Conservation (phyloP, 768 basidiomycete genomes). For the Russula sp. region DNA sequence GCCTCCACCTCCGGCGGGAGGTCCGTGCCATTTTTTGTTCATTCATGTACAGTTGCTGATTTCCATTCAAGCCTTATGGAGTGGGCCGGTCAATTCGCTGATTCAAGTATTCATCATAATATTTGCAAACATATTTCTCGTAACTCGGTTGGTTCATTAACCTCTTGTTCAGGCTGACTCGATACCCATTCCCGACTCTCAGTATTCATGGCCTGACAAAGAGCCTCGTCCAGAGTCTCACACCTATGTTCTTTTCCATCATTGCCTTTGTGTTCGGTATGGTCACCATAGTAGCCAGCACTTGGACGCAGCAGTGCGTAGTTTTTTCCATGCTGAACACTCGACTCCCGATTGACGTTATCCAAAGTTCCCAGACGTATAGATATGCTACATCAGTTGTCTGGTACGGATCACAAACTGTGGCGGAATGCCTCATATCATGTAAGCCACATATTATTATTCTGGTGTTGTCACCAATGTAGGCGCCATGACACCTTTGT, state of each 20-base stretch:
- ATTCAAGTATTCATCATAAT: constrained; percentile 5
- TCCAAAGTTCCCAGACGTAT: background rate
- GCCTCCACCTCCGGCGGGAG: background rate
- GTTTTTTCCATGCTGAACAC: background rate
- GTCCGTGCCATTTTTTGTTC: background rate
- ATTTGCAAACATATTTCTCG: background rate
- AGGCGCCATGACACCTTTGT: background rate
- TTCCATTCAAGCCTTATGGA: constrained; percentile 8
- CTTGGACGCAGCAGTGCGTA: background rate
- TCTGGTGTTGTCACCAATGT: background rate
- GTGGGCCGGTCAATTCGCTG: constrained; percentile 2
- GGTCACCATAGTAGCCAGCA: background rate
- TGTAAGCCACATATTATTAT: background rate
- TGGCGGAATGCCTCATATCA: constrained; percentile 6
- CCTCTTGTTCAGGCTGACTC: background rate
- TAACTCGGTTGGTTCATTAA: background rate
- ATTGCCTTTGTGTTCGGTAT: constrained; percentile 7
- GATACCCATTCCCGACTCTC: background rate
- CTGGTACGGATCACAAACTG: constrained; percentile 1
- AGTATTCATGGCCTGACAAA: background rate
- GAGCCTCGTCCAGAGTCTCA: background rate
- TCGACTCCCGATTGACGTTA: background rate
- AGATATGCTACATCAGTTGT: background rate
- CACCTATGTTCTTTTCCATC: background rate
- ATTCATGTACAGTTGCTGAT: background rate